These are phyloP conservation scores for Fusarium nelsonii DNA, from an alignment of 2,329 filamentous ascomycete genomes.

Conservation along the genomic window DNA sequence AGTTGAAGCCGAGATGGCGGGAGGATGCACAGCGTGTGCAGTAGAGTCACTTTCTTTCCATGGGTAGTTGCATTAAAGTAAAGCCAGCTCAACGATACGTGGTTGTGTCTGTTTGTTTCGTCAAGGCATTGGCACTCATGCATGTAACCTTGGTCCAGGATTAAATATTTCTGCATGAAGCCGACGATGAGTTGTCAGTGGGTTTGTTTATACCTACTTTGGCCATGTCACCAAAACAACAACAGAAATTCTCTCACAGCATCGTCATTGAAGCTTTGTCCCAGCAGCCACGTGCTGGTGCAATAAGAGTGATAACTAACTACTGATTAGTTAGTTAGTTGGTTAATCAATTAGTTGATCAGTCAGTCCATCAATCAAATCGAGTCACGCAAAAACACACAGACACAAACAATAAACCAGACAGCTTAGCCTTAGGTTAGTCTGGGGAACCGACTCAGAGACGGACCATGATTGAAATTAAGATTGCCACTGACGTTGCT, in stretches of 20 bases:
- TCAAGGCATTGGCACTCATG: background rate
- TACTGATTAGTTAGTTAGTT: background rate
- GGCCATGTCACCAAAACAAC: background rate
- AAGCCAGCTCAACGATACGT: conserved; percentile 9
- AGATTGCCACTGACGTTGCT: conserved; percentile 40
- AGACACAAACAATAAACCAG: conserved; percentile 1
- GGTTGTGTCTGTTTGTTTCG: conserved; percentile 3
- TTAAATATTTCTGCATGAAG: conserved; percentile 16
- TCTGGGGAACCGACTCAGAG: conserved; percentile 20
- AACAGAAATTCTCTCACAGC: background rate
- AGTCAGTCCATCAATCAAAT: background rate
- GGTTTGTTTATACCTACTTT: background rate
- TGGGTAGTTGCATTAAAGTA: background rate
- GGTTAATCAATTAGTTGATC: background rate
- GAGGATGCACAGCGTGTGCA: conserved; percentile 1
- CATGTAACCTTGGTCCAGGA: background rate
- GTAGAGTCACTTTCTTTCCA: background rate
- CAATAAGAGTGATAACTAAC: background rate
- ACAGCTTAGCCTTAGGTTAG: background rate
- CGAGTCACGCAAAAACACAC: background rate
- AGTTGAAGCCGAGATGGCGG: conserved; percentile 7
- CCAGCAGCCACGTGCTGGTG: background rate
- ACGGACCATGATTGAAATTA: conserved; percentile 28
- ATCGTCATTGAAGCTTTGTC: background rate
- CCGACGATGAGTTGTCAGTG: conserved; percentile 24